Evolutionary conservation across 148 eudicot genomes (phyloP), one percentile per base, ranked within the genome.

Genomic region (Chenopodium berlandieri): DNA sequence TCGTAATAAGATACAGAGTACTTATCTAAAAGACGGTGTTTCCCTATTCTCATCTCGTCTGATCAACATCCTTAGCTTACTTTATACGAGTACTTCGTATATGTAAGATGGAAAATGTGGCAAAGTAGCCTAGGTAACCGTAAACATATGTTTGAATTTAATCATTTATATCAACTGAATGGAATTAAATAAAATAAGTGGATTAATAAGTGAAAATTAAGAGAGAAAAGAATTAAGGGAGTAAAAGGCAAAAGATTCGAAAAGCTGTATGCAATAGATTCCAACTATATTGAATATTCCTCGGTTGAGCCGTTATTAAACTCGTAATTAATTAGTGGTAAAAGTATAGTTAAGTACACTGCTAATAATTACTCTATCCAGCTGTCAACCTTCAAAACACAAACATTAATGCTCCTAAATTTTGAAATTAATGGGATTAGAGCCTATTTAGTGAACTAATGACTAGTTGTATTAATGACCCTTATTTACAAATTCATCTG

Each of bases 271-370:
- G 71, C 75, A 77, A 44, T 12, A 79, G 86, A 80, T 79, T 83
- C 80, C 79, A 75, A 52, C 11, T 32, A 31, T n/a, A 58, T 68
- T 75, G 80, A 83, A 79, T 69, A 83, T 79, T 83, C 82, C 76
- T 78, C 22, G 75, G 66, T 50, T 64, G 5, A 69, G 79, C 17
- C 19, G 52, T 54, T 37, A 31, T 37, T 40, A 40, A 40, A 40
- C 44, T 47, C 12, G 9, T 80, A 31, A 47, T 14, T 73, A 56
- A 63, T 46, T 80, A 58, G 71, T 52, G 62, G 47, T 48, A 60
- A 16, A 13, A 40, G 22, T 58, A 1, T 25, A 25, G 1, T 70
- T 65, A 67, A 78, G 37, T 79, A 68, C 66, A 32, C 34, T 16
- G 17, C 60, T 25, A 62, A 48, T 69, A 27, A 62, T 66, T 65